Base-by-base conservation (phyloP, 371 early-diverging fungal species). In the Ordospora colligata region DNA sequence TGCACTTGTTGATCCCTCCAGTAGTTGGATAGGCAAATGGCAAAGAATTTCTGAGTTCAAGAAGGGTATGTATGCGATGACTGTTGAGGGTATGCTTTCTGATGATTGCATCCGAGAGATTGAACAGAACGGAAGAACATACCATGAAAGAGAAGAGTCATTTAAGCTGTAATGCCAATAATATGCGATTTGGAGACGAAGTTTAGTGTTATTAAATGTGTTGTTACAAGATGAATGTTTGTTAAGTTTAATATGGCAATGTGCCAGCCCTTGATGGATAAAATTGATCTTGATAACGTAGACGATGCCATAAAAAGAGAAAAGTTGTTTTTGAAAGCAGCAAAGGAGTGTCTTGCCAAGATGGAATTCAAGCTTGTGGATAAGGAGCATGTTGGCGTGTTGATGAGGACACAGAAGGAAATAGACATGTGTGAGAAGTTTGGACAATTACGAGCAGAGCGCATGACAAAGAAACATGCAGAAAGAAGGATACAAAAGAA, bases 11-110 rank as follows among this genome's bases (percentile, higher is more conserved):
- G 49, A 83, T 47, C 68, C 79, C 25, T 69, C 74, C 21, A 69
- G 54, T 8, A 78, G 78, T 32, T 85, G 85, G 85, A 78, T 83
- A 22, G 82, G 80, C 22, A 83, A 80, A 54, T 85, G 85, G 85
- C 85, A 83, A 52, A 77, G 84, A 44, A 64, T 80, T 25, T 70
- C 69, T 42, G 62, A 37, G 50, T 81, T 46, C 62, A 68, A 50
- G 14, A 67, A 68, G 45, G 85, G 85, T 23, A 42, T 80, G 53
- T 85, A 85, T 79, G 83, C 83, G 25, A 79, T 85, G 62, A 80
- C 68, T 19, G 77, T 83, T 7, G 83, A 82, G 25, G 85, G 85
- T 3, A 80, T 69, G 17, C 58, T 84, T 6, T 75, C 77, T 32
- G 84, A 83, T 23, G 78, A 80, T 19, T 62, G 68, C 45, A 75